Conservation (phyloP, 257 asterid genomes). For the Solanum sitiens region DNA sequence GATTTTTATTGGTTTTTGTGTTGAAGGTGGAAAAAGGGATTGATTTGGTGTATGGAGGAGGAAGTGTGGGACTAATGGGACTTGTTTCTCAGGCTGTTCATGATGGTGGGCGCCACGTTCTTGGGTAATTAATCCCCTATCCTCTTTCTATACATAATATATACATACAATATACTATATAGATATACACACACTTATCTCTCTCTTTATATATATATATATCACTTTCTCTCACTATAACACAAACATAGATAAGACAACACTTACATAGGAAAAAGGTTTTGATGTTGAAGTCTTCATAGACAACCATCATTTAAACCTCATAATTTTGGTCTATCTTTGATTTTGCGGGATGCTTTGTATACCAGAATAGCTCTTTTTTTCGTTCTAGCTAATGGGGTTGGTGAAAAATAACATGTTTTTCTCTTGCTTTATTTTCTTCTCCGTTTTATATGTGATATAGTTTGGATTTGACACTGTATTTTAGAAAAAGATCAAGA, state of each 20-base stretch:
- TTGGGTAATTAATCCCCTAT: conserved; percentile 42
- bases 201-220: background rate
- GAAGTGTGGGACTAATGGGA: conserved; percentile 98
- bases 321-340: conserved; percentile 16
- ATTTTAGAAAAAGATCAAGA: background rate
- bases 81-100: conserved; percentile 98
- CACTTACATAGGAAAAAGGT: background rate
- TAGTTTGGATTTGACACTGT: background rate
- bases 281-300: conserved; percentile 5
- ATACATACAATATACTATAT: background rate
- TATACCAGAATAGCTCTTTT: accelerated
- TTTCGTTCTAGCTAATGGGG: background rate
- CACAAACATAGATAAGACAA: background rate
- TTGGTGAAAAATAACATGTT: background rate
- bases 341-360: background rate
- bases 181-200: background rate
- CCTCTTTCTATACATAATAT: background rate
- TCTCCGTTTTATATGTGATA: too few species aligned
- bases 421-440: background rate
- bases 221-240: background rate
- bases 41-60: conserved; percentile 98
- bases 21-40: conserved; percentile 79
- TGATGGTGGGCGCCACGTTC: conserved; percentile 99
- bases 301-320: conserved; percentile 27
- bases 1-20: conserved; percentile 1